These are phyloP conservation scores for Hypholoma sublateritium DNA, from an alignment of 768 basidiomycete species.

Conservation along the genomic window DNA sequence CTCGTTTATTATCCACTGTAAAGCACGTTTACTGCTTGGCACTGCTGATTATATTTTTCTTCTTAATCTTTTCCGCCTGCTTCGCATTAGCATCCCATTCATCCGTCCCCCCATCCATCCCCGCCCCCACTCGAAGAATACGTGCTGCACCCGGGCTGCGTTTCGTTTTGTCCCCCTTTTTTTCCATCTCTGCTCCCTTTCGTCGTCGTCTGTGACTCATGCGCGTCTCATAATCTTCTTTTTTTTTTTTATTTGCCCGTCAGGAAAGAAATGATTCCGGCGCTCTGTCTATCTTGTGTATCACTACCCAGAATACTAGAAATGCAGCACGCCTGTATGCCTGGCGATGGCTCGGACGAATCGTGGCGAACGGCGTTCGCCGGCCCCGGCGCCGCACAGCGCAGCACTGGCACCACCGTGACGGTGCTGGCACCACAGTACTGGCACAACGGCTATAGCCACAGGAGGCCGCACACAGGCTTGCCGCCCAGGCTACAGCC, in stretches of 20 bases:
- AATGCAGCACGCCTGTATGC: too few relatives aligned
- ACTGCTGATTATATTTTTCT: conserved; percentile 1
- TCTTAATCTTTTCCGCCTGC: neutral
- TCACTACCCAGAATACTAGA: conserved; percentile 26
- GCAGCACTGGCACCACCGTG: too few relatives aligned
- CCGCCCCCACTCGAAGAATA: neutral
- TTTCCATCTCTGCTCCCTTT: neutral
- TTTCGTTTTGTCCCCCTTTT: neutral
- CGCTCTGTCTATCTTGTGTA: conserved; percentile 24
- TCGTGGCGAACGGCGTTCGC: too few relatives aligned
- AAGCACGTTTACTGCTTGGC: conserved; percentile 3
- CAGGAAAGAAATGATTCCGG: conserved; percentile 3
- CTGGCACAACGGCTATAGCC: too few relatives aligned
- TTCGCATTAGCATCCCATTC: neutral
- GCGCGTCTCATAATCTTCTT: neutral
- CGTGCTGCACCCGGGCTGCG: neutral
- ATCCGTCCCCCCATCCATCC: neutral
- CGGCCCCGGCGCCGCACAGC: too few relatives aligned
- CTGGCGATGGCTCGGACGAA: too few relatives aligned
- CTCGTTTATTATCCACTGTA: neutral
- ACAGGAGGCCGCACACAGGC: too few relatives aligned
- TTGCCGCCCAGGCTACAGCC: too few relatives aligned
- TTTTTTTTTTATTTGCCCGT: conserved; percentile 11
- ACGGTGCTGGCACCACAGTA: too few relatives aligned
- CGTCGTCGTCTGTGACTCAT: neutral